These are phyloP conservation scores for Betula pendula DNA, from an alignment of 306 rosid genomes.

Conservation along the genomic window DNA sequence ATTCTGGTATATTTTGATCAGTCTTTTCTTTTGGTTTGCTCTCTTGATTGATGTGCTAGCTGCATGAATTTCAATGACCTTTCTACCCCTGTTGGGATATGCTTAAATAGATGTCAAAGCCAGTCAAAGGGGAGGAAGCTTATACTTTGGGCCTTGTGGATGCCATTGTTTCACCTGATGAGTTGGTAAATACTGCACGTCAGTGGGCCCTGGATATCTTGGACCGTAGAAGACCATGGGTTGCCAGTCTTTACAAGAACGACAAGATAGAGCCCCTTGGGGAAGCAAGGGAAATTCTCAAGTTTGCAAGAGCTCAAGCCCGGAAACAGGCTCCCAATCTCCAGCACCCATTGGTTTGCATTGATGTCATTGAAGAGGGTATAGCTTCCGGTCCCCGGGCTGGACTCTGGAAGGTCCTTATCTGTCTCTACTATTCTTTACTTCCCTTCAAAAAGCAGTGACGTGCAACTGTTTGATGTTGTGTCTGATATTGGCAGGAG, in stretches of 20 bases:
- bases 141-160: slow-evolving; percentile 80
- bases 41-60: slow-evolving; percentile 16
- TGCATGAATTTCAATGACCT: slow-evolving; percentile 24
- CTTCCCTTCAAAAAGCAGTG: slow-evolving; percentile 11
- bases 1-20: slow-evolving; percentile 63
- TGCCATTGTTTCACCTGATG: slow-evolving; percentile 65
- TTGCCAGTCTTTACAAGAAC: slow-evolving; percentile 78
- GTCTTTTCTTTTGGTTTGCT: slow-evolving; percentile 7
- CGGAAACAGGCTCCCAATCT: slow-evolving; percentile 82
- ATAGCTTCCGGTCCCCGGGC: slow-evolving; percentile 76
- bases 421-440: slow-evolving; percentile 28
- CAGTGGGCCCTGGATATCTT: slow-evolving; percentile 81
- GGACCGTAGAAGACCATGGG: slow-evolving; percentile 71
- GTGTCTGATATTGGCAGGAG: slow-evolving; percentile 66
- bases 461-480: slow-evolving; percentile 26
- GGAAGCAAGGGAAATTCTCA: slow-evolving; percentile 89
- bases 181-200: slow-evolving; percentile 76
- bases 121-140: slow-evolving; percentile 87
- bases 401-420: slow-evolving; percentile 88
- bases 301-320: slow-evolving; percentile 73
- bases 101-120: slow-evolving; percentile 67
- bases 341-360: slow-evolving; percentile 86
- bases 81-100: slow-evolving; percentile 6
- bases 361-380: slow-evolving; percentile 87
- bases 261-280: slow-evolving; percentile 84